Evolutionary conservation across 495 filamentous ascomycete species (phyloP).

Genomic region (Tricharina praecox): DNA sequence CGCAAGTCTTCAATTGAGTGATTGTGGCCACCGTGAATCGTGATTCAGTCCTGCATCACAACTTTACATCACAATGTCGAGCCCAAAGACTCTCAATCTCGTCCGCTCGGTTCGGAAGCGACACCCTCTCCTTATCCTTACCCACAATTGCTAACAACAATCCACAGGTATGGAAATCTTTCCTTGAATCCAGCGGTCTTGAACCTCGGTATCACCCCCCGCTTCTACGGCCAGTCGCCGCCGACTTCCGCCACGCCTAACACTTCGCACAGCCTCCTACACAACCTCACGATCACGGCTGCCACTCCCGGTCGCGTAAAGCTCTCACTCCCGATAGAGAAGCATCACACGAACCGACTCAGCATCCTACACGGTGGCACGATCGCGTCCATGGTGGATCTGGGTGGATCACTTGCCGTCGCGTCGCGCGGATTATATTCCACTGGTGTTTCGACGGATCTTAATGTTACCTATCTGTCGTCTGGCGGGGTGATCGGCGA

Average conservation of each 20-base stretch:
- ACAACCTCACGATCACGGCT: constrained; percentile 55
- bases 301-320: constrained; percentile 64
- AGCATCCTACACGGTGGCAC: constrained; percentile 87
- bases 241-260: too few species aligned
- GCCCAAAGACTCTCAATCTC: constrained; percentile 13
- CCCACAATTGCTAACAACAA: too few species aligned
- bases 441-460: constrained; percentile 83
- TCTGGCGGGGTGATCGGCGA: constrained; percentile 74
- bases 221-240: too few species aligned
- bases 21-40: too few species aligned
- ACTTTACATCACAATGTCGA: not conserved
- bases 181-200: constrained; percentile 13
- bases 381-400: constrained; percentile 87
- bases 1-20: too few species aligned
- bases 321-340: constrained; percentile 71
- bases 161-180: constrained; percentile 21
- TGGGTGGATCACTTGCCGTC: constrained; percentile 84
- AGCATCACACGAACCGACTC: constrained; percentile 84
- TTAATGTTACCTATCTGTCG: constrained; percentile 83
- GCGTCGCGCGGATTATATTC: constrained; percentile 74
- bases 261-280: too few species aligned
- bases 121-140: not conserved
- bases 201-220: too few species aligned
- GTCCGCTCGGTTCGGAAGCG: constrained; percentile 17
- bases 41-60: too few species aligned